These are phyloP conservation scores for Wickerhamomyces pijperi DNA, from an alignment of 805 yeast genomes.

Conservation along the genomic window DNA sequence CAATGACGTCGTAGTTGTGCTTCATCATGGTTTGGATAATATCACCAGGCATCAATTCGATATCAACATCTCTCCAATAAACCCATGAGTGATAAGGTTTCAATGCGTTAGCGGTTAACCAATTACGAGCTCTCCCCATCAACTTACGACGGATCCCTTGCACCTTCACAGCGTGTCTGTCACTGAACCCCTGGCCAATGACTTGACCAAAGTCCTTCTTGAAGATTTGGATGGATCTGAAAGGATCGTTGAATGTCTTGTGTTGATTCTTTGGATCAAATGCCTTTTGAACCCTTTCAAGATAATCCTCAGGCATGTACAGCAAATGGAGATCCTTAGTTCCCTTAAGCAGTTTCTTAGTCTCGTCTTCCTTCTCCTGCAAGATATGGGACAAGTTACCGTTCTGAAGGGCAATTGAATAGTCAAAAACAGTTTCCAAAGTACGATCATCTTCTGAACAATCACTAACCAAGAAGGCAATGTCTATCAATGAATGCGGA, in stretches of 20 bases:
- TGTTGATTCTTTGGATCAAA: constrained; percentile 55
- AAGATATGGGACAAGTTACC: constrained; percentile 48
- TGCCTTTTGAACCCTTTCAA: constrained; percentile 43
- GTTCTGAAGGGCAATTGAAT: constrained; percentile 56
- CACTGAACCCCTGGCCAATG: constrained; percentile 78
- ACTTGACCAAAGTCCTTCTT: constrained; percentile 77
- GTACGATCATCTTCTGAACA: constrained; percentile 61
- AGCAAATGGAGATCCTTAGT: constrained; percentile 51
- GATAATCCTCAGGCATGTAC: constrained; percentile 60
- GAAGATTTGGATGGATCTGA: constrained; percentile 69
- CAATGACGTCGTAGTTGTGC: constrained; percentile 56
- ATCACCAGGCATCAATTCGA: constrained; percentile 71
- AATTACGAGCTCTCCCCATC: constrained; percentile 82
- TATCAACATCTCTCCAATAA: constrained; percentile 83
- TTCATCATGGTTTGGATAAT: constrained; percentile 68
- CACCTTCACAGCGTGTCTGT: constrained; percentile 74
- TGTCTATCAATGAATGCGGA: constrained; percentile 68
- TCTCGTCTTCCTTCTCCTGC: constrained; percentile 27
- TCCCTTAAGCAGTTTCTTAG: constrained; percentile 29
- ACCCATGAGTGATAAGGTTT: constrained; percentile 87
- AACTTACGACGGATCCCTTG: constrained; percentile 76
- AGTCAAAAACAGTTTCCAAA: constrained; percentile 52
- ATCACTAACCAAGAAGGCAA: constrained; percentile 73
- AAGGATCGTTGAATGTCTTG: constrained; percentile 50
- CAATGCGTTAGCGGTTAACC: constrained; percentile 65